Evolutionary conservation across 805 yeast genomes (phyloP).

Genomic region (Saturnispora besseyi): DNA sequence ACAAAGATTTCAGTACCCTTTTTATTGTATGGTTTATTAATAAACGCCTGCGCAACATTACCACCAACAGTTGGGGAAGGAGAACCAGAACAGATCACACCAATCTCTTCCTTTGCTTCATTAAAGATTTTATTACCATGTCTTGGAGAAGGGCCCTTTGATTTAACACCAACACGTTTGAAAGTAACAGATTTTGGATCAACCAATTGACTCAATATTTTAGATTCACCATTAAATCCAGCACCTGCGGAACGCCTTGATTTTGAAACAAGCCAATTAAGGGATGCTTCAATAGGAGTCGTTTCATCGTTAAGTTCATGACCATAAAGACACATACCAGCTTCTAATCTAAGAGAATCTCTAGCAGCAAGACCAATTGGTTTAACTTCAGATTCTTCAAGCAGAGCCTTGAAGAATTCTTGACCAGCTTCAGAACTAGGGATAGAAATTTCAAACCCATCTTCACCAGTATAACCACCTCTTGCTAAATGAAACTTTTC

Average conservation of each 20-base stretch:
- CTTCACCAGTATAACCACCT: slow-evolving; percentile 98
- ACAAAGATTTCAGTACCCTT: slow-evolving; percentile 64
- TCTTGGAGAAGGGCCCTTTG: slow-evolving; percentile 90
- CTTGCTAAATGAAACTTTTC: slow-evolving; percentile 70
- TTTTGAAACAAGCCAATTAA: slow-evolving; percentile 86
- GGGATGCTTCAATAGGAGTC: slow-evolving; percentile 83
- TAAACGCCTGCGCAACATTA: slow-evolving; percentile 88
- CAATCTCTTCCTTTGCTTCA: slow-evolving; percentile 42
- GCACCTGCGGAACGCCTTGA: slow-evolving; percentile 47
- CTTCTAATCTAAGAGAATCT: slow-evolving; percentile 90
- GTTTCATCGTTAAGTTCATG: slow-evolving; percentile 73
- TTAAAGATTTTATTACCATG: slow-evolving; percentile 57
- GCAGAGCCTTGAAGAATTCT: slow-evolving; percentile 51
- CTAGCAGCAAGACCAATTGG: slow-evolving; percentile 98
- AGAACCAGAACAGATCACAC: slow-evolving; percentile 51
- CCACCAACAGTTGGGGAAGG: slow-evolving; percentile 53
- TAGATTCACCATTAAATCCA: slow-evolving; percentile 67
- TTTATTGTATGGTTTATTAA: slow-evolving; percentile 62
- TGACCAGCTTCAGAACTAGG: slow-evolving; percentile 46
- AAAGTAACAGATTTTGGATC: slow-evolving; percentile 50
- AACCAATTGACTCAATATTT: slow-evolving; percentile 57
- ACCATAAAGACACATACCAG: slow-evolving; percentile 97
- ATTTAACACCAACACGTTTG: slow-evolving; percentile 66
- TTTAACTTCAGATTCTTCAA: slow-evolving; percentile 48
- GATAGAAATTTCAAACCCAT: slow-evolving; percentile 89